Evolutionary conservation across 768 basidiomycete species (phyloP), one percentile per base, ranked within the genome.

Genomic region (Xerocomellus amylosporus): DNA sequence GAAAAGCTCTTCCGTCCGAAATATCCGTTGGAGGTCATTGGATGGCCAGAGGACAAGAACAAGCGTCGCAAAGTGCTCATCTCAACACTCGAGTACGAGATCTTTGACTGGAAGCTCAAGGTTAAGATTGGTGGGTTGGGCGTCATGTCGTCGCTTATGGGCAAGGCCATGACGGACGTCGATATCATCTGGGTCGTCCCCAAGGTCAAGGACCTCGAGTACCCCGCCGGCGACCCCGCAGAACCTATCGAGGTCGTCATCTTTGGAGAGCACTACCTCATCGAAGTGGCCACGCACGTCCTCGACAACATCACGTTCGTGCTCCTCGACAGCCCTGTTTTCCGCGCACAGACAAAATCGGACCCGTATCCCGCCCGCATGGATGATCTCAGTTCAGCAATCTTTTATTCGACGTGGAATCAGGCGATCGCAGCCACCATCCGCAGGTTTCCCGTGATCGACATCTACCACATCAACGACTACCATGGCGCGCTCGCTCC

Each of bases 321-420:
- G 58, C 84, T 97, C 49, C 84, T 97, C 58, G 94, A 96, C 77
- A 90, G 88, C 60, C 94, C 94, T 41, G 94, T 97, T 22, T 97
- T 97, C 84, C 88, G 94, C 43, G 93, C 94, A 3, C 94, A 97
- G 72, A 95, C 94, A 15, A 97, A 96, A 72, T 79, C 94, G 0
- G 94, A 97, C 64, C 94, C 94, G 3, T 97, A 97, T 70, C 94
- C 94, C 30, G 88, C 92, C 64, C 90, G 94, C 63, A 97, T 97
- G 94, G 94, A 97, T 67, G 94, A 97, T 70, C 79, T 97, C 58
- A 90, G 88, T 61, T 96, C 94, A 10, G 94, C 94, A 39, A 96
- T 96, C 66, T 97, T 96, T 79, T 97, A 97, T 71, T 96, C 94
- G 46, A 94, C 94, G 17, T 97, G 94, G 94, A 97, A 97, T 65